Evolutionary conservation across 495 filamentous ascomycete species (phyloP), one percentile per base, ranked within the genome.

Genomic region (Sabuloglossum arenarium): DNA sequence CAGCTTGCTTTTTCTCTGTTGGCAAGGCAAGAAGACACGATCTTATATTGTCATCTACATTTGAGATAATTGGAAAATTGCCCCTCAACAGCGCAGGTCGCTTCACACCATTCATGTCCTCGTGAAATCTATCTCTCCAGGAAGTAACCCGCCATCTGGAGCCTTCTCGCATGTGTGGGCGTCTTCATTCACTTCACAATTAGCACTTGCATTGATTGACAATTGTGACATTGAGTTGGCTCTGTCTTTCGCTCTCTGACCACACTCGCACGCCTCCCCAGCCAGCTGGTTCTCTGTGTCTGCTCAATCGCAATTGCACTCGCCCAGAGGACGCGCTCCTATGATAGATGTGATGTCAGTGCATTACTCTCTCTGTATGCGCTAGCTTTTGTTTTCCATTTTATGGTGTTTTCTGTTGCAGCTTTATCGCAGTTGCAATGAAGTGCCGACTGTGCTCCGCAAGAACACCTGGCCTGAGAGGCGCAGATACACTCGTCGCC

Each of bases 121-220:
- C 37, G 86, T 94, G 67, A 90, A 91, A 64, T 94, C 86, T 49
- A 72, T 81, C 76, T 94, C 87, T 61, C 77, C 71, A 21, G 73
- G 72, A 1, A 78, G 68, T 55, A 74, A 57, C 34, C 69, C 70
- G 58, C 74, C 72, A 55, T 75, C 75, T 37, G 72, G 64, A 8
- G 78, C 82, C 62, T 83, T 88, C 69, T 86, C 84, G 67, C 88
- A 94, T 12, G 82, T 89, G 72, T 87, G 93, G 3, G 84, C 81
- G 68, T 74, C 85, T 86, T 23, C 25, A 31, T 0, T 45, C 42
- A 21, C n/a, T 16, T 21, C 42, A 45, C 23, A n/a, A 45, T 16
- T 21, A 16, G 1, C 42, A 1, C 14, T 1, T 21, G 24, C 11
- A 0, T 16, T 24, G 56, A 6, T 30, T 16, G 53, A 19, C 47